A percentile compares a stretch with the other conserved stretches of the same genome.
Conservation (phyloP, 768 basidiomycete genomes). For the Cystofilobasidium bisporidii region DNA sequence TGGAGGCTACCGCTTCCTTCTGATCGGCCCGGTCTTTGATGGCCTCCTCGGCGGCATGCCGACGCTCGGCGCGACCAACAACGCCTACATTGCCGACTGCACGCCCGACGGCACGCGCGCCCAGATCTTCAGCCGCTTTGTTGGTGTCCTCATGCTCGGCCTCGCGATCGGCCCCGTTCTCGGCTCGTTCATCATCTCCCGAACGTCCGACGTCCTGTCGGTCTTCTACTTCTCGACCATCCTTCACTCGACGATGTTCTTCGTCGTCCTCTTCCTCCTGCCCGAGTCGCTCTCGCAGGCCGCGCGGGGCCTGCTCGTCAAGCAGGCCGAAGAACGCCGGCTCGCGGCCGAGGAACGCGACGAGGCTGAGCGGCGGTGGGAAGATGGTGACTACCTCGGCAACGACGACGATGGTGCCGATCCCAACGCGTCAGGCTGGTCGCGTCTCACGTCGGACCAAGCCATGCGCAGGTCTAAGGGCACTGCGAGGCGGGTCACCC, state of each 20-base stretch:
- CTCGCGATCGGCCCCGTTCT: conserved; percentile 70
- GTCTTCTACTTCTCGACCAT: conserved; percentile 61
- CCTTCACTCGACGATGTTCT: conserved; percentile 49
- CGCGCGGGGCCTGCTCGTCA: conserved; percentile 38
- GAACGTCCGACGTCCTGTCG: conserved; percentile 42
- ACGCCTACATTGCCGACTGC: conserved; percentile 57
- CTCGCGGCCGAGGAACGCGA: conserved; percentile 28
- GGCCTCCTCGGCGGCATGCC: conserved; percentile 27
- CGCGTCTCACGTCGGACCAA: conserved; percentile 17
- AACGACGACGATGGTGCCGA: conserved; percentile 13
- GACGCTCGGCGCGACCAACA: conserved; percentile 22
- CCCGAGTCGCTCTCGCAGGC: conserved; percentile 53
- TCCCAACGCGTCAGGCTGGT: conserved; percentile 33
- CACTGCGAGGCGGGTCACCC: conserved; percentile 35
- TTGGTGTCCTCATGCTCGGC: conserved; percentile 49
- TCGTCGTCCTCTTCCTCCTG: conserved; percentile 56
- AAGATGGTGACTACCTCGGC: conserved; percentile 31
- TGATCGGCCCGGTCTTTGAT: conserved; percentile 24
- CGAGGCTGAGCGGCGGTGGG: conserved; percentile 37
- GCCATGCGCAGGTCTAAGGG: conserved; percentile 32
- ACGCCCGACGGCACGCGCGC: conserved; percentile 74
- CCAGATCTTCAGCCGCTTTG: conserved; percentile 57
- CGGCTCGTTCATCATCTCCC: conserved; percentile 53
- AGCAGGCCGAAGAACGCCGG: conserved; percentile 30
- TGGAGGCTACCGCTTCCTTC: conserved; percentile 54